phyloP scores from a whole-genome alignment of 768 basidiomycete genomes.

The Tulasnella sp. region DNA sequence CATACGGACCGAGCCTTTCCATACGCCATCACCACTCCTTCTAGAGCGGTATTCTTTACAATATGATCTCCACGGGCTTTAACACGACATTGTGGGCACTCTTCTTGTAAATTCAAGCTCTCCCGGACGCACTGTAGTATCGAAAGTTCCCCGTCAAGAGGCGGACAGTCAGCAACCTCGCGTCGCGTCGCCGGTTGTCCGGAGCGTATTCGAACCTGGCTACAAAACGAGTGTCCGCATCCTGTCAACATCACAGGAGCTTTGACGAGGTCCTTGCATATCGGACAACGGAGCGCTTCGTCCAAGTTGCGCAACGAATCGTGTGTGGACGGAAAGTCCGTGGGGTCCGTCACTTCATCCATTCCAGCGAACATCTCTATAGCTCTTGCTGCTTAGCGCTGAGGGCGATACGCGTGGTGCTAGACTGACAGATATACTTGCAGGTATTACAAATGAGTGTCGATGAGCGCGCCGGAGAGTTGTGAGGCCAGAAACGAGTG shows the following conservation, averaged over 20 bases:
- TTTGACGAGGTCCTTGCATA: slow-evolving; percentile 70
- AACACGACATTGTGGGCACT: slow-evolving; percentile 71
- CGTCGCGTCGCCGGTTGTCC: no score
- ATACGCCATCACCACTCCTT: slow-evolving; percentile 70
- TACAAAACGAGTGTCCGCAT: slow-evolving; percentile 84
- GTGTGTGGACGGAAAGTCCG: slow-evolving; percentile 58
- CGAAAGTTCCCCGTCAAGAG: background rate
- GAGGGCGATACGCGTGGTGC: background rate
- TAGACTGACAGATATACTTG: background rate
- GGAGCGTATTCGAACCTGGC: slow-evolving; percentile 43
- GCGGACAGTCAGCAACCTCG: background rate
- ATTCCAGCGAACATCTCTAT: background rate
- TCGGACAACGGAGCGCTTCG: slow-evolving; percentile 62
- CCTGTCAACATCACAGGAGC: slow-evolving; percentile 62
- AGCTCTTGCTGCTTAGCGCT: background rate
- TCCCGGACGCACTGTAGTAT: slow-evolving; percentile 62
- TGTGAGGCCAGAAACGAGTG: background rate
- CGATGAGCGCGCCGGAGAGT: background rate
- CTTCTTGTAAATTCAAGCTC: slow-evolving; percentile 53
- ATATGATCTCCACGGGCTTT: slow-evolving; percentile 57
- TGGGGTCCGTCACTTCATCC: slow-evolving; percentile 53
- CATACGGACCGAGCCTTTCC: slow-evolving; percentile 57
- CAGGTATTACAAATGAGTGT: background rate
- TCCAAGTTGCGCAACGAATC: slow-evolving; percentile 63
- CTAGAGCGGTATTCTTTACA: slow-evolving; percentile 64